phyloP scores from a whole-genome alignment of 2,329 filamentous ascomycete species.

The Monilinia aucupariae region DNA sequence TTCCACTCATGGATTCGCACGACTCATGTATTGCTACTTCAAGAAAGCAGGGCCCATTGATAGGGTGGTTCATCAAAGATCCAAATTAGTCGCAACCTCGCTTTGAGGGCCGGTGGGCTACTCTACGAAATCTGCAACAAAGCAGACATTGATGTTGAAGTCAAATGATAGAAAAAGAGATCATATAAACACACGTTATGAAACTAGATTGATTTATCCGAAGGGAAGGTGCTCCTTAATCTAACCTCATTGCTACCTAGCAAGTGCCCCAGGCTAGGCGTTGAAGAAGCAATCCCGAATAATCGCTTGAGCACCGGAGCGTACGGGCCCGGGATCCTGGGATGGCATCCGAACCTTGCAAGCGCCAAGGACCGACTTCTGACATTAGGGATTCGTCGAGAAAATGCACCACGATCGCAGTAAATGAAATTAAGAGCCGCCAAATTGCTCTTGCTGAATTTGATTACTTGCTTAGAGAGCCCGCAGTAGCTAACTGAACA shows the following conservation, averaged over 20 bases:
- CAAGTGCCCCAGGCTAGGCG: too few species aligned
- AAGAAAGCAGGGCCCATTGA: too few species aligned
- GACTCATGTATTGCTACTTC: too few species aligned
- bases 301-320: too few species aligned
- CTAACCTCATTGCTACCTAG: too few species aligned
- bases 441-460: background rate
- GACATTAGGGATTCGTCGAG: background rate
- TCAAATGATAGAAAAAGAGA: background rate
- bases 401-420: background rate
- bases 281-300: background rate
- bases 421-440: too few species aligned
- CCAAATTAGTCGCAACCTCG: background rate
- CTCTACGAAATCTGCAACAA: background rate
- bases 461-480: background rate
- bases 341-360: background rate
- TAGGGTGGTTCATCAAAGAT: too few species aligned
- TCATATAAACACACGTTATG: background rate
- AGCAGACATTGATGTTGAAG: background rate
- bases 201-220: background rate
- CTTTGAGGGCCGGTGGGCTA: too few species aligned
- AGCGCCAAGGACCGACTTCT: background rate
- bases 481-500: background rate
- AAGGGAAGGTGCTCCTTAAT: background rate
- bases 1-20: background rate
- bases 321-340: background rate